phyloP scores from a whole-genome alignment of 768 basidiomycete genomes.

The Macrolepiota dolichaula region DNA sequence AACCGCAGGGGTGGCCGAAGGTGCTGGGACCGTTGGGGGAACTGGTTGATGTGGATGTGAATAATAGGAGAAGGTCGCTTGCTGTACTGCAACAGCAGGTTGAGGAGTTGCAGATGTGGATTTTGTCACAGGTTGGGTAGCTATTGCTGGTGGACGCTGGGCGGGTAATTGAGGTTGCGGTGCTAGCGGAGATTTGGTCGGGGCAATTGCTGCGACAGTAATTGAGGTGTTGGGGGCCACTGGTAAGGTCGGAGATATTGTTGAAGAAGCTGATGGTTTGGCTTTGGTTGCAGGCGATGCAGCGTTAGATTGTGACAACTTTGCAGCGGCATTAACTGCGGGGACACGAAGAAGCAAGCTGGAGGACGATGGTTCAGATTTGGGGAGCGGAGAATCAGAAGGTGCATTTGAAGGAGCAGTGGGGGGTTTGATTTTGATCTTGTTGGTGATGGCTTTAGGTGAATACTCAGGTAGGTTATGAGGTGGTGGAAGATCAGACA shows the following conservation, averaged over 20 bases:
- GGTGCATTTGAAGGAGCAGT: slow-evolving; percentile 21
- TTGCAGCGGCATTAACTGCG: slow-evolving; percentile 4
- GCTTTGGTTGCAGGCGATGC: not conserved
- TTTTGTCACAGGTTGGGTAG: slow-evolving; percentile 17
- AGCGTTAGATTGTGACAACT: not conserved
- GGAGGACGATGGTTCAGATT: slow-evolving; percentile 9
- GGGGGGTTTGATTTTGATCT: slow-evolving; percentile 75
- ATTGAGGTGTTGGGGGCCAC: slow-evolving; percentile 15
- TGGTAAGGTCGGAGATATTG: slow-evolving; percentile 14
- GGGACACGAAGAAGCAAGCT: slow-evolving; percentile 13
- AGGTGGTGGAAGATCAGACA: slow-evolving; percentile 74
- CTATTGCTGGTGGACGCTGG: slow-evolving; percentile 19
- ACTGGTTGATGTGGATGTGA: slow-evolving; percentile 44
- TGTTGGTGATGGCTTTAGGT: slow-evolving; percentile 43
- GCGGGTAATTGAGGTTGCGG: slow-evolving; percentile 22
- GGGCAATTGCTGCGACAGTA: not conserved
- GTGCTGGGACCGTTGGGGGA: slow-evolving; percentile 24
- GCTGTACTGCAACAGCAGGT: slow-evolving; percentile 25
- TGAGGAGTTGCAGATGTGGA: slow-evolving; percentile 27
- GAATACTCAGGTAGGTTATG: slow-evolving; percentile 62
- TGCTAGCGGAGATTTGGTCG: not conserved
- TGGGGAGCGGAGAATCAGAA: not conserved
- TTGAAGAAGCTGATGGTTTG: not conserved
- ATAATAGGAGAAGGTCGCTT: slow-evolving; percentile 37
- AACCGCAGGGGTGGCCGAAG: slow-evolving; percentile 19